These are phyloP conservation scores for Ustulina deusta DNA, from an alignment of 2,329 filamentous ascomycete genomes.

Conservation along the genomic window DNA sequence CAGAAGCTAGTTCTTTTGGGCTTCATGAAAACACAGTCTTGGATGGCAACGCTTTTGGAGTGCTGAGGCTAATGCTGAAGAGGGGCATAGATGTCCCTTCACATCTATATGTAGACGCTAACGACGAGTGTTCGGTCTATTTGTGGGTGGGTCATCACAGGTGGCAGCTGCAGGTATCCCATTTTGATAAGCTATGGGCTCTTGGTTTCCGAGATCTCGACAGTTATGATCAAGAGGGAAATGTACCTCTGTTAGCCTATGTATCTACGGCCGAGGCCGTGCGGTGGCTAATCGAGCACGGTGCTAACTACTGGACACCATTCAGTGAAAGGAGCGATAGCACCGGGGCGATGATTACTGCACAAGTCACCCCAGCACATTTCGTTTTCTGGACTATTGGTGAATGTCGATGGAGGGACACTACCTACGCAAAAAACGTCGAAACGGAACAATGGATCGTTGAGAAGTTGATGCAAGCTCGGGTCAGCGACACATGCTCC, in stretches of 20 bases:
- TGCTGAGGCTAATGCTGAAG: background rate
- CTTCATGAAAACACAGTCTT: slow-evolving; percentile 9
- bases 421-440: background rate
- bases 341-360: background rate
- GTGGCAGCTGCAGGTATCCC: no score
- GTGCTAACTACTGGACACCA: slow-evolving; percentile 28
- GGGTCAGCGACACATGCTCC: background rate
- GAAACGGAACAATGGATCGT: background rate
- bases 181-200: slow-evolving; percentile 9
- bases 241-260: background rate
- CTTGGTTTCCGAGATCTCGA: slow-evolving; percentile 19
- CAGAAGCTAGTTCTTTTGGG: background rate
- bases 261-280: no score
- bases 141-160: no score
- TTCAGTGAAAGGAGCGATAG: background rate
- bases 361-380: slow-evolving; percentile 12
- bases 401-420: no score
- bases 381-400: no score
- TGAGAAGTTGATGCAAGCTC: slow-evolving; percentile 17
- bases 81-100: slow-evolving; percentile 11
- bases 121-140: background rate
- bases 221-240: rapidly evolving
- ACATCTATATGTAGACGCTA: background rate
- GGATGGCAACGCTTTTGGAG: background rate
- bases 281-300: slow-evolving; percentile 30